Percentiles rank a stretch among this genome's conserved stretches.
phyloP scores from a whole-genome alignment of 139 green algal species.

The Coelastrella sp. region DNA sequence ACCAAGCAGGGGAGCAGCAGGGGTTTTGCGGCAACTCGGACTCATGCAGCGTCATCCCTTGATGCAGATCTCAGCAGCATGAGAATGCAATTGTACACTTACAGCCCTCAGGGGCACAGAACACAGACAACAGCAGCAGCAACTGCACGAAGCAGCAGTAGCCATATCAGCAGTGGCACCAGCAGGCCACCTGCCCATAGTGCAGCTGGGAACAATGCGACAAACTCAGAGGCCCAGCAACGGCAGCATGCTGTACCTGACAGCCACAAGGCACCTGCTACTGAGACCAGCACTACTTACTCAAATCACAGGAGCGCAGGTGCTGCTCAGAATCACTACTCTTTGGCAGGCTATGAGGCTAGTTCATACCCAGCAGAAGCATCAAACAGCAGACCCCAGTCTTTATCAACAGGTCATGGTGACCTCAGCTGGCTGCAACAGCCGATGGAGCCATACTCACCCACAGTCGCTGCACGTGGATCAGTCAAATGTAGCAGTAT shows the following conservation, averaged over 20 bases:
- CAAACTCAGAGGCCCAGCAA: too few relatives aligned
- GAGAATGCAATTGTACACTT: too few relatives aligned
- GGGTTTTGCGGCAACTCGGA: too few relatives aligned
- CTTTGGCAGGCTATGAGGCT: not conserved
- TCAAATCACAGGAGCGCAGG: not conserved
- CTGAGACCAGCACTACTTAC: too few relatives aligned
- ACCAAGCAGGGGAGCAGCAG: too few relatives aligned
- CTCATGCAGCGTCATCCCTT: too few relatives aligned
- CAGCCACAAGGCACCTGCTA: not conserved
- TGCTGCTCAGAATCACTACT: not conserved
- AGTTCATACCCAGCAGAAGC: not conserved
- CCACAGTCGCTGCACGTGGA: conserved; percentile 13
- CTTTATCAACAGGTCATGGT: not conserved
- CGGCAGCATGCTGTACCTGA: too few relatives aligned
- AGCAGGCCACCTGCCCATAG: not conserved
- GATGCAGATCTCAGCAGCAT: not conserved
- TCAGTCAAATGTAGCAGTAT: not conserved
- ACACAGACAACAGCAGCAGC: not conserved
- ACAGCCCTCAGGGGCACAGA: not conserved
- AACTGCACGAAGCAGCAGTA: not conserved
- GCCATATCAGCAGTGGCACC: not conserved
- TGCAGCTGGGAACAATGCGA: too few relatives aligned
- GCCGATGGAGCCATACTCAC: conserved; percentile 4
- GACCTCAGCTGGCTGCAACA: conserved; percentile 24
- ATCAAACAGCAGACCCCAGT: not conserved